phyloP scores from a whole-genome alignment of 2,329 filamentous ascomycete genomes.

The Penicillium sp. region DNA sequence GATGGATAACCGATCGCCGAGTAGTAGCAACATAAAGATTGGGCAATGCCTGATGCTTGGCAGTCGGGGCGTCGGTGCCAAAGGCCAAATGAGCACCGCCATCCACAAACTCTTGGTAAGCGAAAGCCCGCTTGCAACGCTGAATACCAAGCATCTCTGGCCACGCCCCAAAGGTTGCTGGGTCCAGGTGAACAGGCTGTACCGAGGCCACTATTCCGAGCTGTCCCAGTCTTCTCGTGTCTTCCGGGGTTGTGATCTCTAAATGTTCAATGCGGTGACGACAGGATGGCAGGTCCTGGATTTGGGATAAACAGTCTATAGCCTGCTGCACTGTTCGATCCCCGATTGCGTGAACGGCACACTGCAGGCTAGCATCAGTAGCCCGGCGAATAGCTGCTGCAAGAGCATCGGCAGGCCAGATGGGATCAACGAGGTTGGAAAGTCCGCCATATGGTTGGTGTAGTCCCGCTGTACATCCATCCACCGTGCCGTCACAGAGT shows the following conservation, averaged over 20 bases:
- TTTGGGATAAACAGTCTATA: constrained; percentile 32
- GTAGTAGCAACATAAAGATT: constrained; percentile 53
- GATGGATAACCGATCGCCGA: constrained; percentile 43
- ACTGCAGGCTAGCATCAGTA: constrained; percentile 45
- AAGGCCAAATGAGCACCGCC: constrained; percentile 44
- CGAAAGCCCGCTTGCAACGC: constrained; percentile 48
- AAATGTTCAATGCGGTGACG: constrained; percentile 53
- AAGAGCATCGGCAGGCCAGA: constrained; percentile 45
- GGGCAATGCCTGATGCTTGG: constrained; percentile 42
- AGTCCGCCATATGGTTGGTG: constrained; percentile 39
- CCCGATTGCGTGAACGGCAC: constrained; percentile 52
- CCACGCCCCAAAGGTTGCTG: constrained; percentile 50
- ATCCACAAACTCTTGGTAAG: constrained; percentile 48
- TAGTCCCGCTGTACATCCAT: constrained; percentile 38
- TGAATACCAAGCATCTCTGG: constrained; percentile 43
- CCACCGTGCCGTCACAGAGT: constrained; percentile 51
- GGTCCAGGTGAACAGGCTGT: constrained; percentile 41
- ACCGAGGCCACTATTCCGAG: constrained; percentile 46
- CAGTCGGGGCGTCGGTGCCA: constrained; percentile 50
- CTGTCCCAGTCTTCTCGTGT: constrained; percentile 45
- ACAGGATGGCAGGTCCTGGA: constrained; percentile 26
- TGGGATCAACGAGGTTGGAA: constrained; percentile 37
- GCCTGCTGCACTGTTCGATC: constrained; percentile 47
- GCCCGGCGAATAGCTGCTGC: constrained; percentile 44
- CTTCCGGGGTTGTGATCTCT: constrained; percentile 47